Conservation (phyloP, 345 rosid genomes). For the Syzygium aromaticum region DNA sequence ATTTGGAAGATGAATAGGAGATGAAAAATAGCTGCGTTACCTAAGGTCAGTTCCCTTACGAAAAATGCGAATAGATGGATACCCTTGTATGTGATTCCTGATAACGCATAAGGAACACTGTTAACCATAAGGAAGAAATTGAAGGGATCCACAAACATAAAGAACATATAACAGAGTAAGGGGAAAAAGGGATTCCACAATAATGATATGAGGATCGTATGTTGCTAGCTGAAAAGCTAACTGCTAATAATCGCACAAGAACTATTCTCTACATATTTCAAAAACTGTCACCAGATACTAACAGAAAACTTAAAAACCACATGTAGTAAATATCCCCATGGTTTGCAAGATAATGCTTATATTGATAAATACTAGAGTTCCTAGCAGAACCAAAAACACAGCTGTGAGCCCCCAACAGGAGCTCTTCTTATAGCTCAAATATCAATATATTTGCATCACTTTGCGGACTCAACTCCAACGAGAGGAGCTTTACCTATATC, state of each 20-base stretch:
- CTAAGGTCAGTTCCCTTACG: constrained; percentile 89
- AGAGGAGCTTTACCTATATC: neutral
- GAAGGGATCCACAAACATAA: neutral
- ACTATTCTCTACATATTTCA: neutral
- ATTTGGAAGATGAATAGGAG: constrained; percentile 1
- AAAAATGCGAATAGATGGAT: constrained; percentile 97
- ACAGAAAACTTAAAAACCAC: neutral
- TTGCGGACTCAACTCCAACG: neutral
- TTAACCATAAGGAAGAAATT: neutral
- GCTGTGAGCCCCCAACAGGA: neutral
- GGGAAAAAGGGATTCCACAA: neutral
- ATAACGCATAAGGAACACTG: constrained; percentile 4
- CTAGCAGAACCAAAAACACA: neutral
- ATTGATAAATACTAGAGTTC: neutral
- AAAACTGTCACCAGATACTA: neutral
- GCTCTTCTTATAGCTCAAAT: neutral
- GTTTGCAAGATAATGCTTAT: neutral
- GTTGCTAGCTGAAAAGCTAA: neutral
- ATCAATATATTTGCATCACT: neutral
- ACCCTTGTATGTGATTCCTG: constrained; percentile 95
- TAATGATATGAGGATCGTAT: neutral
- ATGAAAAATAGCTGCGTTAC: constrained; percentile 23
- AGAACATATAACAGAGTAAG: neutral
- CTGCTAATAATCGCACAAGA: neutral
- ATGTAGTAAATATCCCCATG: neutral